Evolutionary conservation across 257 asterid species (phyloP), one percentile per base, ranked within the genome.

Genomic region (Scutellaria barbata): DNA sequence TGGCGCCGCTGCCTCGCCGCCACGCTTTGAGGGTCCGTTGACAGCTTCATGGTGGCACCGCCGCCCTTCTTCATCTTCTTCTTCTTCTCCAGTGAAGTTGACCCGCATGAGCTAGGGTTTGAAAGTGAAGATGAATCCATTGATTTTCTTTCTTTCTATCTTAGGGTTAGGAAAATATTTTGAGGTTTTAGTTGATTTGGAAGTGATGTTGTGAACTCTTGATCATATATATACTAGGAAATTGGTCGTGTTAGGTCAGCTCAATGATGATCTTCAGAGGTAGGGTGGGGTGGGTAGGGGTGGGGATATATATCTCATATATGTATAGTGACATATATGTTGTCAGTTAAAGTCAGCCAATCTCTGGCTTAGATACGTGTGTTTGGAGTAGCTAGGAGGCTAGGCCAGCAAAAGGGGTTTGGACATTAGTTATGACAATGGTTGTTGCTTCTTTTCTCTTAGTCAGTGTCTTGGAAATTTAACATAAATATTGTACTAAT

Each of bases 1-100:
- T 86, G 97, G 82, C 97, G 82, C 74, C 97, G 85, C 83, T 75
- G 86, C 55, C 95, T 78, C 17, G 96, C 96, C 47, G 97, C 97
- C 40, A 89, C 85, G 64, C 93, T 89, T 58, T 91, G 97, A 7
- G 95, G 96, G 76, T 89, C 95, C 3, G 96, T 86, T 7, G 97
- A 91, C 33, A 91, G 80, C 80, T 75, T 89, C 87, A 68, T 25
- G 14, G 74, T 63, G 48, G 10, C 41, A 11, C 68, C 73, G 3
- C 74, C 56, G 76, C 61, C 74, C 74, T 25, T 77, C 66, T 67
- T 77, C 47, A 47, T 73, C 45, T 25, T 66, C 68, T 41, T 63
- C 41, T 62, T 42, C 54, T 63, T 37, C 61, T 59, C 53, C 40
- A 9, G 8, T 11, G 78, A 20, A n/a, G 74, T 60, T 35, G 83